Evolutionary conservation across 257 asterid species (phyloP).

Genomic region (Solanum gracilifrons): DNA sequence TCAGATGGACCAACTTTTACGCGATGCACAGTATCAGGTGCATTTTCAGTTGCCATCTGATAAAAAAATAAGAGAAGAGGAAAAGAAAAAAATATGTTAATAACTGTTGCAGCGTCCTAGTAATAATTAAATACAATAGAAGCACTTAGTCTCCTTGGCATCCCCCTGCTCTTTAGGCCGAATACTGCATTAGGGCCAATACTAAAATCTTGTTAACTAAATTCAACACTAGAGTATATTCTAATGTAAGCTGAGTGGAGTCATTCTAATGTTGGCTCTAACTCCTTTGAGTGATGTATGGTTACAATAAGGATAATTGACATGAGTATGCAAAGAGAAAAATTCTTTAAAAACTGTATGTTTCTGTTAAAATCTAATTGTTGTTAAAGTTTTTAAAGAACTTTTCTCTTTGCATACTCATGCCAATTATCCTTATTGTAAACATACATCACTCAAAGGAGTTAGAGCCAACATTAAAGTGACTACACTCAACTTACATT

Average conservation of each 20-base stretch:
- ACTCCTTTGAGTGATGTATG: not conserved
- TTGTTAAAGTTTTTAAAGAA: not conserved
- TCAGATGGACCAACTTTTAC: not conserved
- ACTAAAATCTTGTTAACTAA: not conserved
- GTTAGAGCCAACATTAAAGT: not conserved
- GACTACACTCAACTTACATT: not conserved
- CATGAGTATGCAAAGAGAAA: not conserved
- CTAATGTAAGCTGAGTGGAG: not conserved
- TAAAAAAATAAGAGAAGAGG: not conserved
- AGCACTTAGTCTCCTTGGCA: not conserved
- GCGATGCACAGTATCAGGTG: not conserved
- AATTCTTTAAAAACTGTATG: not conserved
- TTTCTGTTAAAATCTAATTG: too few relatives aligned
- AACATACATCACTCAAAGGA: not conserved
- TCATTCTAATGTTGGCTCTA: not conserved
- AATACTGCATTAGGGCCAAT: not conserved
- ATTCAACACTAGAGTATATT: not conserved
- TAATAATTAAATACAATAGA: not conserved
- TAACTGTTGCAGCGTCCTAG: not conserved
- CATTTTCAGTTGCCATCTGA: conserved; percentile 7
- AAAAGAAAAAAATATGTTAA: not conserved
- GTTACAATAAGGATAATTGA: not conserved
- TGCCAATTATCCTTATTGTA: not conserved
- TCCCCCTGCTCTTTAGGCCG: not conserved
- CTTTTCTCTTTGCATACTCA: not conserved